Percentiles rank a stretch among this genome's conserved stretches.
These are phyloP conservation scores for Hibiscus tridactylites DNA, from an alignment of 345 rosid genomes.

Conservation along the genomic window DNA sequence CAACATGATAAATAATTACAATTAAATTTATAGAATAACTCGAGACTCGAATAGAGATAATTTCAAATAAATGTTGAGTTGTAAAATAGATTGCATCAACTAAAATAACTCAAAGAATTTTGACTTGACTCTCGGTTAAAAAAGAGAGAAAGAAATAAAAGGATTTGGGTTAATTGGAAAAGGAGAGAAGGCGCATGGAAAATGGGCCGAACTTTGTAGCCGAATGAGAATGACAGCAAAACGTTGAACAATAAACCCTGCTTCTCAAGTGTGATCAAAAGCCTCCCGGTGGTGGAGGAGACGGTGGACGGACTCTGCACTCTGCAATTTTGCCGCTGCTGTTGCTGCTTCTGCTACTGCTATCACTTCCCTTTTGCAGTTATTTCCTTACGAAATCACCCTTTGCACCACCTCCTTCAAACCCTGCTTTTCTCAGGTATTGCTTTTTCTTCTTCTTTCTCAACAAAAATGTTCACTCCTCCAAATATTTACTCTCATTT, in stretches of 20 bases:
- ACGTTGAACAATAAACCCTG: background rate
- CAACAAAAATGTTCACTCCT: background rate
- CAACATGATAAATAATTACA: too few relatives aligned
- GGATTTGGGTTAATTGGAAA: background rate
- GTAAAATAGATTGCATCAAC: too few relatives aligned
- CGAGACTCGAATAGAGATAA: too few relatives aligned
- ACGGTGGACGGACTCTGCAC: background rate
- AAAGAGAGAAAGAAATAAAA: too few relatives aligned
- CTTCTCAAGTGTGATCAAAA: background rate
- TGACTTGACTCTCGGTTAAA: too few relatives aligned
- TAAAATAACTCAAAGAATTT: too few relatives aligned
- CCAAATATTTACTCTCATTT: background rate
- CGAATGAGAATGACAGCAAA: background rate
- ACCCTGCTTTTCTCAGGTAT: constrained; percentile 6
- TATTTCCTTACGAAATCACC: background rate
- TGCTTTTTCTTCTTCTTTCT: background rate
- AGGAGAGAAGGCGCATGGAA: background rate
- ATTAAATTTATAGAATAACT: too few relatives aligned
- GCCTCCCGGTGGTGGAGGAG: background rate
- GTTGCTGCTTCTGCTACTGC: background rate
- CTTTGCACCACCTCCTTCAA: background rate
- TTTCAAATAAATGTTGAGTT: too few relatives aligned
- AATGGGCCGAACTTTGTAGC: background rate
- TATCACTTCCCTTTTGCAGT: background rate
- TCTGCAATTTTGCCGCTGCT: background rate